Base-by-base conservation (phyloP, 768 basidiomycete genomes). In the Favolaschia claudopus region DNA sequence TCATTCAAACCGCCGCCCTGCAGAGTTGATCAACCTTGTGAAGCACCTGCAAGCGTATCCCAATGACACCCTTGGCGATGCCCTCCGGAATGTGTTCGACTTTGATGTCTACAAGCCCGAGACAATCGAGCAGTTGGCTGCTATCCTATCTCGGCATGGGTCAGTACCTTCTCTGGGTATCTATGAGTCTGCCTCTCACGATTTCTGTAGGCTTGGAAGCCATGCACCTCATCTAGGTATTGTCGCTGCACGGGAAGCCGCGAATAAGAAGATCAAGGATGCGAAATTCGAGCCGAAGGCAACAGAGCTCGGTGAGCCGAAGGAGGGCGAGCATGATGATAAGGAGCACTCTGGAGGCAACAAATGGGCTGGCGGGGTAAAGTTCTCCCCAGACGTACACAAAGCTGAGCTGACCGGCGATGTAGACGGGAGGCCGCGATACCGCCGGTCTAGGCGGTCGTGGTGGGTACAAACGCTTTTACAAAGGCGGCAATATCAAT, bases 101-200 rank as follows among this genome's bases (percentile, higher is more conserved):
- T 89, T 88, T 54, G 88, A 89, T 66, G 78, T 89, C 7, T 87
- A 86, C 69, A 85, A 83, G 62, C 83, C 82, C 1, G 87, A 88
- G 63, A 87, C 84, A 7, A 85, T 87, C 36, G 84, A 88, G 44
- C 84, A 83, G 65, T 74, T 89, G 19, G 78, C 78, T 1, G 79
- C 83, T 25, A 86, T 89, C 25, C 71, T 89, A 32, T 74, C 82
- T 44, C 82, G 82, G 53, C 86, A 89, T 61, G 87, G 87, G 87
- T 88, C 56, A 20, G 77, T 37, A 12, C 25, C 22, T 29, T 40
- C 15, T n/a, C 22, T 29, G 14, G 9, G 19, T 2, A 36, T 45
- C n/a, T n/a, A n/a, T n/a, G n/a, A n/a, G n/a, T n/a, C n/a, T n/a
- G n/a, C n/a, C n/a, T n/a, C n/a, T n/a, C n/a, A n/a, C n/a, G n/a